Percentiles rank a stretch among this genome's conserved stretches.
phyloP scores from a whole-genome alignment of 495 filamentous ascomycete species.

The Annulohypoxylon stygium region DNA sequence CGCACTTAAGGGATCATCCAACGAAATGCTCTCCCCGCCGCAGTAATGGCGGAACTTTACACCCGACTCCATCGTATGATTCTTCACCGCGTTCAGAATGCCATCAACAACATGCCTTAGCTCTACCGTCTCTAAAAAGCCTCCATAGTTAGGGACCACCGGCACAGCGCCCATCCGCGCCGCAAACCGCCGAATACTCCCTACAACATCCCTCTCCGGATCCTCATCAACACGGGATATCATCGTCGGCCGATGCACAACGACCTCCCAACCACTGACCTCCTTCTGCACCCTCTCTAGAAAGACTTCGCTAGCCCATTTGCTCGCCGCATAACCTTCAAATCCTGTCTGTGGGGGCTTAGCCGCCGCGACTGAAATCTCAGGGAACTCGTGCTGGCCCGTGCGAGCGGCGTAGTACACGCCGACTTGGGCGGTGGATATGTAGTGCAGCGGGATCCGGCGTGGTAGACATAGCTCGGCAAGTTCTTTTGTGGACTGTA shows the following conservation, averaged over 20 bases:
- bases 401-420: background rate
- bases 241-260: conserved; percentile 50
- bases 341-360: conserved; percentile 22
- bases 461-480: conserved; percentile 52
- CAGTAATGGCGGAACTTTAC: background rate
- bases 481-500: conserved; percentile 61
- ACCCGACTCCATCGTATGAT: background rate
- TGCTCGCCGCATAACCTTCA: conserved; percentile 61
- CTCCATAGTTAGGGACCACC: background rate
- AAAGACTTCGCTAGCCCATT: conserved; percentile 68
- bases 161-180: background rate
- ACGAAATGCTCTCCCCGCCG: background rate
- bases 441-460: conserved; percentile 63
- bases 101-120: background rate
- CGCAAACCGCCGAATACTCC: background rate
- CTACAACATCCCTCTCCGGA: background rate
- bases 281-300: conserved; percentile 55
- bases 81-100: background rate
- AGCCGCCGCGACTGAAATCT: background rate
- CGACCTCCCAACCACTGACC: conserved; percentile 45
- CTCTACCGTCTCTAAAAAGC: background rate
- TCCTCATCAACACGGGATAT: background rate
- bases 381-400: background rate
- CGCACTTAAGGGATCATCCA: background rate
- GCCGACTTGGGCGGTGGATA: conserved; percentile 55